Evolutionary conservation across 2,329 filamentous ascomycete species (phyloP).

Genomic region (Pseudogymnoascus sp.): DNA sequence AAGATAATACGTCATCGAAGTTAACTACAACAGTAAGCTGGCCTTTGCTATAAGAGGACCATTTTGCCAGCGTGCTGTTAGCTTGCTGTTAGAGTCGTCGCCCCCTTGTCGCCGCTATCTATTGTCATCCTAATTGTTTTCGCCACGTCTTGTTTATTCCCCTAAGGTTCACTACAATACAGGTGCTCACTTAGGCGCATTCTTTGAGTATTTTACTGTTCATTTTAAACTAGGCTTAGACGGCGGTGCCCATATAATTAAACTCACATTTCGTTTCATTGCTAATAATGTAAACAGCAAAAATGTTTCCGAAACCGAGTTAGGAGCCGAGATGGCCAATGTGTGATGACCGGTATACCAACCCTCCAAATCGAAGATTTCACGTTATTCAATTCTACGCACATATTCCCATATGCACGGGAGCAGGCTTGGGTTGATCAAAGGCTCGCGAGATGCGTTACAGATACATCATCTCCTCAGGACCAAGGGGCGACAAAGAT

Average conservation of each 20-base stretch:
- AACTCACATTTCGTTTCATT: too few relatives aligned
- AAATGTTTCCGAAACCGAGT: background rate
- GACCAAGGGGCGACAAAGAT: background rate
- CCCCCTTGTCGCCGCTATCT: too few relatives aligned
- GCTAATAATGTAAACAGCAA: background rate
- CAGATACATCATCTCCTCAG: background rate
- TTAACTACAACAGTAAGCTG: background rate
- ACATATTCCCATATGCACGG: background rate
- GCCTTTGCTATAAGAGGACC: too few relatives aligned
- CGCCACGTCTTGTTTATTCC: too few relatives aligned
- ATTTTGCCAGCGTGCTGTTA: too few relatives aligned
- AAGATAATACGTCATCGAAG: background rate
- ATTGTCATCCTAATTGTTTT: too few relatives aligned
- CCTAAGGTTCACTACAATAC: too few relatives aligned
- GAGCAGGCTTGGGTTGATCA: background rate
- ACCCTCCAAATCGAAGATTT: background rate
- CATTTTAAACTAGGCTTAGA: too few relatives aligned
- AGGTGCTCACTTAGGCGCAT: too few relatives aligned
- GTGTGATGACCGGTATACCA: background rate
- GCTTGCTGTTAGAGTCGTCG: too few relatives aligned
- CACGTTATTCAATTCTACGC: background rate
- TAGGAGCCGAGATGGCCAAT: background rate
- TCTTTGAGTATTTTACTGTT: too few relatives aligned
- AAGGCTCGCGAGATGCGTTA: background rate
- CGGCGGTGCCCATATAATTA: too few relatives aligned